These are phyloP conservation scores for Oryza australiensis DNA, from an alignment of 176 grass and related monocot genomes.

Conservation along the genomic window DNA sequence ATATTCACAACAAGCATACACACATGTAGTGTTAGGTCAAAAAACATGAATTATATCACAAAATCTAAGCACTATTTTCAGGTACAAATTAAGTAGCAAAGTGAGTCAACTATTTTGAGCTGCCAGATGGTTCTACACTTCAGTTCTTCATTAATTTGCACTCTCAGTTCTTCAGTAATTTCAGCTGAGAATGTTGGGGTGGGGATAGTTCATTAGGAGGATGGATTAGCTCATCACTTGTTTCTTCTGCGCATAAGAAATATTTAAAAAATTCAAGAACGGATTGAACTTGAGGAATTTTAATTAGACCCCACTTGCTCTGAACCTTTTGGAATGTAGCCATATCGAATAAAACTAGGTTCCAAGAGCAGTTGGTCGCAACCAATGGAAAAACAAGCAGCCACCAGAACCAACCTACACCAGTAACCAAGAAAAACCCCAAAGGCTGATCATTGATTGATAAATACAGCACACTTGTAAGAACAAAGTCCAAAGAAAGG, in stretches of 20 bases:
- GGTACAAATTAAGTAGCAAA: too few relatives aligned
- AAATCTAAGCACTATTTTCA: too few relatives aligned
- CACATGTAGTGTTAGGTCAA: too few relatives aligned
- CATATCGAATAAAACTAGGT: not conserved
- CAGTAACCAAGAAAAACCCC: not conserved
- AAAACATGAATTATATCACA: too few relatives aligned
- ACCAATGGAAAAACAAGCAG: not conserved
- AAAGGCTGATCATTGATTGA: not conserved
- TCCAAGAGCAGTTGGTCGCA: not conserved
- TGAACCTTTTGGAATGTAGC: not conserved
- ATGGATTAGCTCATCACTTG: too few relatives aligned
- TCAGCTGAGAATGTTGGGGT: too few relatives aligned
- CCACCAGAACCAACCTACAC: not conserved
- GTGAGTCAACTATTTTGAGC: too few relatives aligned
- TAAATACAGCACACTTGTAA: not conserved
- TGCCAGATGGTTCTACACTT: too few relatives aligned
- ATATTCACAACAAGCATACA: too few relatives aligned
- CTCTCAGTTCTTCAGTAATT: too few relatives aligned
- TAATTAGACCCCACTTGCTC: slow-evolving; percentile 3
- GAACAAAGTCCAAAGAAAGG: not conserved
- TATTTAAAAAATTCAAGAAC: not conserved
- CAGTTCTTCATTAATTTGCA: too few relatives aligned
- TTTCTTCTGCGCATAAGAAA: not conserved
- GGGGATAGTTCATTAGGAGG: too few relatives aligned
- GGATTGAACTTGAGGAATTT: not conserved